Base-by-base conservation (phyloP, 495 filamentous ascomycete species). In the Rusavskia elegans region DNA sequence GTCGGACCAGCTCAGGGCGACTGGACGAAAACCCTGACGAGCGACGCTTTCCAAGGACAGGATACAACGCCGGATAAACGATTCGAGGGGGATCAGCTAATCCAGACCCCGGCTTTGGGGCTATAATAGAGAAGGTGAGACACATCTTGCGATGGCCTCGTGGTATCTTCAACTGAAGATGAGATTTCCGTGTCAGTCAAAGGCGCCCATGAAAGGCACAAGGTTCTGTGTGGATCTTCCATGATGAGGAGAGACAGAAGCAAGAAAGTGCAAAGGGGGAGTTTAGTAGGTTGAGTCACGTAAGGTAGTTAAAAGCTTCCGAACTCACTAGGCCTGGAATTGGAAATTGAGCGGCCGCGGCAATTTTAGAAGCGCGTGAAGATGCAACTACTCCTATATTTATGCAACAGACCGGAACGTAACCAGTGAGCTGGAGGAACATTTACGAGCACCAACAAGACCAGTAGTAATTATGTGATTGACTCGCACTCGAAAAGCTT, bases 81-180 rank as follows among this genome's bases (percentile, higher is more conserved):
- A 55, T 60, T 57, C n/a, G n/a, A 60, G 68, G 62, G 52, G 61
- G 55, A 67, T 74, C 67, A 85, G 69, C 72, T 70, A 50, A 63
- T 61, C 56, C 64, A 62, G 58, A 84, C 84, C 83, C 83, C 83
- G 62, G 63, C 80, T 61, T 81, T 85, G 84, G 84, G 85, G 82
- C 76, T 83, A 78, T 81, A 35, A 11, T 11, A 62, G 56, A 69
- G 59, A 58, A 62, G 61, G 59, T 62, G 61, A 59, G 59, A 67
- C 55, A 64, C 72, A 69, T 71, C 58, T 53, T 67, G 41, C 23
- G 57, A 62, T 59, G 59, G 49, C 54, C 57, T 35, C 49, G 14
- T 16, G 23, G 21, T 16, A 46, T 29, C 44, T 23, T 29, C 23
- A 5, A 29, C 6, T 25, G 44, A 23, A 16, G 44, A 46, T 29